Evolutionary conservation across 352 stramenopile species (phyloP).

Genomic region (Phytophthora citricola): DNA sequence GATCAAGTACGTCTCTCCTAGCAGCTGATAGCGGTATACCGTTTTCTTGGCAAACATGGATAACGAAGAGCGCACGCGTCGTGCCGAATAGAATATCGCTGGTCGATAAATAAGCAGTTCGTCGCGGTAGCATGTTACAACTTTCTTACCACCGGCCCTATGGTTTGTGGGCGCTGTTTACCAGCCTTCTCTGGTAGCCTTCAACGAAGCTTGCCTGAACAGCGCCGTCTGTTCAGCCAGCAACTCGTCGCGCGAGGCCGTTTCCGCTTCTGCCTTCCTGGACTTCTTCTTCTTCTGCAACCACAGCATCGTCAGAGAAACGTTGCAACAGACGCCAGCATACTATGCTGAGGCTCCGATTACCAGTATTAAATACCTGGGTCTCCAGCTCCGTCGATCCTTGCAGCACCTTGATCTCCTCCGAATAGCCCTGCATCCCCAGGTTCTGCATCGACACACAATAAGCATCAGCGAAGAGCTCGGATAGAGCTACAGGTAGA

Average conservation of each 20-base stretch:
- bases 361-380: constrained; percentile 29
- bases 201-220: constrained; percentile 70
- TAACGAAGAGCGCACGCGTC: background rate
- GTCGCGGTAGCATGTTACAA: constrained; percentile 1
- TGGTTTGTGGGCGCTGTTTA: constrained; percentile 29
- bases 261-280: constrained; percentile 43
- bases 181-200: constrained; percentile 72
- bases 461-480: constrained; percentile 2
- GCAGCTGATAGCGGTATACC: background rate
- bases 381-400: constrained; percentile 29
- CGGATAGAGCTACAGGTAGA: background rate
- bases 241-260: constrained; percentile 57
- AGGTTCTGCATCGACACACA: constrained; percentile 34
- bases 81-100: constrained; percentile 4
- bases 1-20: background rate
- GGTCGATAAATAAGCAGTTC: background rate
- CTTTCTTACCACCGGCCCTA: constrained; percentile 1
- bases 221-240: constrained; percentile 75
- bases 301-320: background rate
- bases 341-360: too few relatives aligned
- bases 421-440: constrained; percentile 43
- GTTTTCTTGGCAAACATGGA: background rate
- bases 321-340: too few relatives aligned
- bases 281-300: constrained; percentile 55
- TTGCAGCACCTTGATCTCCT: constrained; percentile 43